Conservation (phyloP, 208 protist species). For the Acanthamoeba rhysodes region DNA sequence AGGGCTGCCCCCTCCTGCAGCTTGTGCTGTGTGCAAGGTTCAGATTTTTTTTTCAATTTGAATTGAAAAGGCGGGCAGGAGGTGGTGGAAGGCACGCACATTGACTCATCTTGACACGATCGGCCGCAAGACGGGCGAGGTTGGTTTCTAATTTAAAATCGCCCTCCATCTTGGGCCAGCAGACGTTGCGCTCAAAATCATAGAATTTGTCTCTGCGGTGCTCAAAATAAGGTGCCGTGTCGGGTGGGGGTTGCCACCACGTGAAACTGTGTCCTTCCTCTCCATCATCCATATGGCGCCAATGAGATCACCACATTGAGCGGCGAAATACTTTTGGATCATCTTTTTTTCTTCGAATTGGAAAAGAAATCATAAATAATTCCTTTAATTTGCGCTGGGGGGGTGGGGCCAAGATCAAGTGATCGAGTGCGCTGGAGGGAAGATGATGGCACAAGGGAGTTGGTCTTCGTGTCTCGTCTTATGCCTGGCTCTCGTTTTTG, state of each 20-base stretch:
- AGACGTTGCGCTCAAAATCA: not conserved
- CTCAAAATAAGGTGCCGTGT: not conserved
- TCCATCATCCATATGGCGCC: not conserved
- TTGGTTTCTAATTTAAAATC: constrained; percentile 1
- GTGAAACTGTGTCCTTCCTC: not conserved
- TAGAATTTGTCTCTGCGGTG: constrained; percentile 36
- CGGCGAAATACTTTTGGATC: too few relatives aligned
- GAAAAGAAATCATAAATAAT: too few relatives aligned
- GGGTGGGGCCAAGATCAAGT: too few relatives aligned
- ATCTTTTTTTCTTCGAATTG: too few relatives aligned
- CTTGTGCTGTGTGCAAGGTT: not conserved
- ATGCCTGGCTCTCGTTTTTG: not conserved
- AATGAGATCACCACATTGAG: too few relatives aligned
- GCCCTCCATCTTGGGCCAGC: not conserved
- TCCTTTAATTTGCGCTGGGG: too few relatives aligned
- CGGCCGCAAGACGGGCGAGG: not conserved
- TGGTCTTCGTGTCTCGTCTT: not conserved
- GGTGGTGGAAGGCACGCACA: not conserved
- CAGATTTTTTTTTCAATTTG: too few relatives aligned
- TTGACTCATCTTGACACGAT: not conserved
- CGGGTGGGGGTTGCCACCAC: constrained; percentile 30
- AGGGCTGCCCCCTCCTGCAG: not conserved
- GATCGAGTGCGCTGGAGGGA: too few relatives aligned
- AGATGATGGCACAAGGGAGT: too few relatives aligned
- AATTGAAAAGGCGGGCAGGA: not conserved